Evolutionary conservation across 2,329 filamentous ascomycete genomes (phyloP), one percentile per base, ranked within the genome.

Genomic region (Knoxdaviesia capensis): DNA sequence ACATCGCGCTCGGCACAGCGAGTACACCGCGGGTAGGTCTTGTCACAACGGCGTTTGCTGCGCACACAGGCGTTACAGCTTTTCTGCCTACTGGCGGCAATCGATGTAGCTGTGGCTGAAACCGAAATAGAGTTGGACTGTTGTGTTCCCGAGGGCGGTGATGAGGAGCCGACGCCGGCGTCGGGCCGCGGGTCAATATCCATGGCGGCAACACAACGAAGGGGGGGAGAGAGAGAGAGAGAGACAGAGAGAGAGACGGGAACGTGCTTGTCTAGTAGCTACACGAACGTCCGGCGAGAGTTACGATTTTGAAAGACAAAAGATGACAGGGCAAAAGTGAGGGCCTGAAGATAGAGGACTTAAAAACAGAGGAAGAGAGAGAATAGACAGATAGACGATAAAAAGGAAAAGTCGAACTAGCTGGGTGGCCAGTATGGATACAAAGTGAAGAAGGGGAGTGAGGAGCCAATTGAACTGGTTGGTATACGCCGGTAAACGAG

Each of bases 1-100:
- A 60, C 55, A 11, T 56, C 55, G 52, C 61, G 63, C 49, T 56
- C 57, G 4, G 53, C 53, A 49, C 62, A 67, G 41, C 62, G 60
- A 28, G 56, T 56, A 50, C 62, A 66, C 38, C 53, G 52, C 10
- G 64, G 63, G 6, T 52, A 54, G 38, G 51, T 55, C 55, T 66
- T 65, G 50, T 67, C 63, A 51, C 64, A 67, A 45, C 62, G 58
- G 40, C 63, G 56, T 51, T 67, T 67, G 51, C 61, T 59, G 42
- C 57, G 57, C 40, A 66, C 63, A 48, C 64, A 67, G 42, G 62
- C 58, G 47, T 66, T 63, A 56, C 63, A 66, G 54, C 61, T 66
- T 57, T 64, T 66, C 49, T 66, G 64, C 45, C 62, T 55, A 68
- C 59, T 74, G 37, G 59, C 56, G 34, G 58, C 54, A 34, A 49